phyloP scores from a whole-genome alignment of 805 yeast species.

The Ogataea neopini region DNA sequence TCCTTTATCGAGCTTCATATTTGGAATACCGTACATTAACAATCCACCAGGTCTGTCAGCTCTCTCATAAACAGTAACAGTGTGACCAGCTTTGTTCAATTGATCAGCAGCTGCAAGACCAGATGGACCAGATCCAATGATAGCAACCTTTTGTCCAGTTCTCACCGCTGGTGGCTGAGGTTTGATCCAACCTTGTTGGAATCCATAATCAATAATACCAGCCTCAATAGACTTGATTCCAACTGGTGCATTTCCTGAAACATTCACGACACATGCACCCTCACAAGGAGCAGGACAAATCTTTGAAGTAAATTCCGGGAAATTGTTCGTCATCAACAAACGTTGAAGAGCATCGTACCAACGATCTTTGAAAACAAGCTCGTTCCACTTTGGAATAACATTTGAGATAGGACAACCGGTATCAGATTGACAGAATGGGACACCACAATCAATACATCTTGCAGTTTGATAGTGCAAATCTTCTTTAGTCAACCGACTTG shows the following conservation, averaged over 20 bases:
- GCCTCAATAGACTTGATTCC: slow-evolving; percentile 96
- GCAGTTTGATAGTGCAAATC: slow-evolving; percentile 92
- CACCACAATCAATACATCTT: slow-evolving; percentile 99
- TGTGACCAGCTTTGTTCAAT: slow-evolving; percentile 93
- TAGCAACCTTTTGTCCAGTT: slow-evolving; percentile 82
- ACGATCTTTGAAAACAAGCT: slow-evolving; percentile 88
- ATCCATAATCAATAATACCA: slow-evolving; percentile 94
- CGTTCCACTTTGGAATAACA: slow-evolving; percentile 97
- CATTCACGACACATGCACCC: slow-evolving; percentile 83
- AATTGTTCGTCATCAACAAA: slow-evolving; percentile 92
- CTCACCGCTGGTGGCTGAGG: slow-evolving; percentile 78
- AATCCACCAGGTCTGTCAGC: slow-evolving; percentile 96
- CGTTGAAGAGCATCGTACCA: slow-evolving; percentile 94
- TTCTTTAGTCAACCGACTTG: slow-evolving; percentile 75
- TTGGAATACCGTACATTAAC: slow-evolving; percentile 98
- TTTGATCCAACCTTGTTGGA: slow-evolving; percentile 93
- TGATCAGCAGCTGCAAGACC: slow-evolving; percentile 98
- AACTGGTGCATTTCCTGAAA: slow-evolving; percentile 93
- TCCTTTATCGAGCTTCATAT: slow-evolving; percentile 94
- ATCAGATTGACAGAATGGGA: slow-evolving; percentile 97
- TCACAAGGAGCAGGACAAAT: slow-evolving; percentile 99
- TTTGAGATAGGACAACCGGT: slow-evolving; percentile 98
- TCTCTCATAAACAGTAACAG: slow-evolving; percentile 89
- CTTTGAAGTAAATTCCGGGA: slow-evolving; percentile 98
- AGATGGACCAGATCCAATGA: slow-evolving; percentile 96